Conservation (phyloP, 768 basidiomycete species). For the Calocera cornea region DNA sequence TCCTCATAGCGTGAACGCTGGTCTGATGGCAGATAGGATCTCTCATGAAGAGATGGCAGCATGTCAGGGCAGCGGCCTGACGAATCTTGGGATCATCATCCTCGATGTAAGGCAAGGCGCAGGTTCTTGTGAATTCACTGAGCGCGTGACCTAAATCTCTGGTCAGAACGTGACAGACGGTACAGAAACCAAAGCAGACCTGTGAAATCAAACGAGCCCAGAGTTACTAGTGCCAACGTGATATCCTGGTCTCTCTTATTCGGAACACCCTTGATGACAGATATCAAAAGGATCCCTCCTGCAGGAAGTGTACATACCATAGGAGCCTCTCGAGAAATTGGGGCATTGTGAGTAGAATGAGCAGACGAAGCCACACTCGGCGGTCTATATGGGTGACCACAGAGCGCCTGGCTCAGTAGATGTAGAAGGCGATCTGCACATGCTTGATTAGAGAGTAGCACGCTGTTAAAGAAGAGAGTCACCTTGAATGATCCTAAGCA, state of each 20-base stretch:
- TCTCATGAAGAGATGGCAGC: constrained; percentile 78
- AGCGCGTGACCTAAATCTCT: constrained; percentile 60
- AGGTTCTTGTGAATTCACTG: constrained; percentile 88
- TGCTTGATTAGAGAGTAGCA: neutral
- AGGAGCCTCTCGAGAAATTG: constrained; percentile 36
- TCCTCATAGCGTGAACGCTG: constrained; percentile 88
- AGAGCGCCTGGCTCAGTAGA: constrained; percentile 62
- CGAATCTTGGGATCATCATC: constrained; percentile 81
- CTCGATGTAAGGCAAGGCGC: constrained; percentile 85
- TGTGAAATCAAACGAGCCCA: constrained; percentile 89
- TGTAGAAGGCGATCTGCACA: constrained; percentile 74
- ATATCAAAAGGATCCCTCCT: neutral
- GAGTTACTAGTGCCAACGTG: constrained; percentile 69
- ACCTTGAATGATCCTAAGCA: constrained; percentile 89
- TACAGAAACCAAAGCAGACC: constrained; percentile 35
- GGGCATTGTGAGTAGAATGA: neutral
- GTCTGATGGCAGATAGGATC: constrained; percentile 95
- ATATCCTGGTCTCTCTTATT: constrained; percentile 29
- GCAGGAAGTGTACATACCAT: constrained; percentile 55
- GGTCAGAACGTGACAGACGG: constrained; percentile 7
- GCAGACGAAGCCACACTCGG: neutral
- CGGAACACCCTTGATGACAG: constrained; percentile 8
- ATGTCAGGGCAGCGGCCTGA: constrained; percentile 79
- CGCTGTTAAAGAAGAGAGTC: constrained; percentile 7
- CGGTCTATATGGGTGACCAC: constrained; percentile 60